Percentiles rank a stretch among this genome's conserved stretches.
Evolutionary conservation across 371 early-diverging fungal genomes (phyloP).

Genomic region (Lichtheimia hyalospora): DNA sequence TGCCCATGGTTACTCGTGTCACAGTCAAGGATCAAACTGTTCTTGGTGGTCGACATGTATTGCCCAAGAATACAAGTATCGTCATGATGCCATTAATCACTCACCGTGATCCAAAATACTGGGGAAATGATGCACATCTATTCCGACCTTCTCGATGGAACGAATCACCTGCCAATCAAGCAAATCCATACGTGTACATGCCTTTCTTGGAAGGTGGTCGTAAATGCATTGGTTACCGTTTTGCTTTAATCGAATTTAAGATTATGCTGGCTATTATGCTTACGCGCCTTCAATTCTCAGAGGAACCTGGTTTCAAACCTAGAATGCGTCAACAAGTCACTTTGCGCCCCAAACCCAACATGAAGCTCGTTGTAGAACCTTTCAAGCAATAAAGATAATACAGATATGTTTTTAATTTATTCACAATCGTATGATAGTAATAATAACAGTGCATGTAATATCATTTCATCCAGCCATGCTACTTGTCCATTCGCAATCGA

Average conservation of each 20-base stretch:
- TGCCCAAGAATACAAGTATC: constrained; percentile 57
- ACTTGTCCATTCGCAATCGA: too few species aligned
- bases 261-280: constrained; percentile 33
- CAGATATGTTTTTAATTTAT: background rate
- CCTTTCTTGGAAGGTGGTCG: constrained; percentile 63
- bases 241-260: constrained; percentile 46
- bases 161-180: constrained; percentile 20
- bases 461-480: too few species aligned
- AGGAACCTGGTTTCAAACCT: constrained; percentile 32
- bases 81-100: constrained; percentile 42
- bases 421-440: background rate
- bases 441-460: too few species aligned
- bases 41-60: constrained; percentile 28
- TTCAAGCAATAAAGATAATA: too few species aligned
- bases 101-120: constrained; percentile 51
- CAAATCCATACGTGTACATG: constrained; percentile 50
- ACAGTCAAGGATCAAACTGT: constrained; percentile 41
- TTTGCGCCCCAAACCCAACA: constrained; percentile 35
- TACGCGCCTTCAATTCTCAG: constrained; percentile 31
- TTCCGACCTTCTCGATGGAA: constrained; percentile 67
- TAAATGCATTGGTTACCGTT: constrained; percentile 44
- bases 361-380: constrained; percentile 22
- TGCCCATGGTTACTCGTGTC: constrained; percentile 47
- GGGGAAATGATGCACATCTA: constrained; percentile 71
- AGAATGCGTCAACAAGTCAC: constrained; percentile 34